Evolutionary conservation across 257 asterid genomes (phyloP).

Genomic region (Scutellaria minor): DNA sequence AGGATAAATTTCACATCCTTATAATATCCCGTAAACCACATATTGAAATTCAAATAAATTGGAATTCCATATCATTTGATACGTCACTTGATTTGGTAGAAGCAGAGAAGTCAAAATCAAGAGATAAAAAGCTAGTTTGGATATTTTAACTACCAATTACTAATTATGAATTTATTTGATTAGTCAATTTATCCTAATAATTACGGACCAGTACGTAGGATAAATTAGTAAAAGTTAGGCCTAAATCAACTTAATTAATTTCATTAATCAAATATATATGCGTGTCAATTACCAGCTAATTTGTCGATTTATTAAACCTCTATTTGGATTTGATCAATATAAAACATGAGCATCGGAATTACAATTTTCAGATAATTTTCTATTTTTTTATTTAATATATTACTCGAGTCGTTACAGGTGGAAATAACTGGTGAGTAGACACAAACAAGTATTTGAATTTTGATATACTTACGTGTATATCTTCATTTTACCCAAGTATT

Average conservation of each 20-base stretch:
- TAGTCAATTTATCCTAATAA: neutral
- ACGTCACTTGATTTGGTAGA: slow-evolving; percentile 30
- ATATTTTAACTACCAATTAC: slow-evolving; percentile 21
- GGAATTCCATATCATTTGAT: slow-evolving; percentile 28
- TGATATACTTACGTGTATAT: too few relatives aligned
- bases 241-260: slow-evolving; percentile 9
- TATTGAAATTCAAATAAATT: neutral
- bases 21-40: too few relatives aligned
- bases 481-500: too few relatives aligned
- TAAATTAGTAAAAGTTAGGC: slow-evolving; percentile 30
- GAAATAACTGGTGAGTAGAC: too few relatives aligned
- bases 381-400: too few relatives aligned
- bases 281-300: neutral
- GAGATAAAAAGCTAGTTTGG: neutral
- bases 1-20: neutral
- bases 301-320: too few relatives aligned
- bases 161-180: neutral
- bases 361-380: too few relatives aligned
- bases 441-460: too few relatives aligned
- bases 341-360: too few relatives aligned
- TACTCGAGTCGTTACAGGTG: too few relatives aligned
- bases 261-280: slow-evolving; percentile 16
- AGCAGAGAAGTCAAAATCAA: slow-evolving; percentile 23
- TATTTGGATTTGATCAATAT: too few relatives aligned
- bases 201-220: slow-evolving; percentile 13